Conservation (phyloP, 192 early-diverging fungal genomes). For the Chytriomyces sp. region DNA sequence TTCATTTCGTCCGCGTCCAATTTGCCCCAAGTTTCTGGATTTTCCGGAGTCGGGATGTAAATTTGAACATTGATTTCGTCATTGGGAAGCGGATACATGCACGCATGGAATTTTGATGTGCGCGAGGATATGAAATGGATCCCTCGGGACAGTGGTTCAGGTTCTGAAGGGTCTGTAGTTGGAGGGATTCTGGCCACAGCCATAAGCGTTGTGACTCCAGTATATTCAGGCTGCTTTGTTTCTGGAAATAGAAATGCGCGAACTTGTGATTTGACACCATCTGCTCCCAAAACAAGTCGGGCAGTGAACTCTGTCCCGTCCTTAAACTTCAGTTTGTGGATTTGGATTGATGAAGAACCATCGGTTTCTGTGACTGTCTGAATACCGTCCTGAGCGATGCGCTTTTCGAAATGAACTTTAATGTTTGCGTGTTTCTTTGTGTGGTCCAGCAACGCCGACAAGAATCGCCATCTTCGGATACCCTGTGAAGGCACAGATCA, state of each 20-base stretch:
- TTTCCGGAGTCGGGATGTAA: slow-evolving; percentile 47
- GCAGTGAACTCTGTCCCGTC: slow-evolving; percentile 15
- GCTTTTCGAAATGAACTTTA: slow-evolving; percentile 30
- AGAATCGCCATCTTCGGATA: slow-evolving; percentile 47
- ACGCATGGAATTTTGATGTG: slow-evolving; percentile 50
- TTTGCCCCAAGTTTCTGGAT: slow-evolving; percentile 50
- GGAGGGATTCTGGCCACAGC: slow-evolving; percentile 46
- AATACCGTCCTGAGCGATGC: slow-evolving; percentile 4
- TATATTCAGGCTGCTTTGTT: neutral
- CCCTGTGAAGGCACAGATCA: too few species aligned
- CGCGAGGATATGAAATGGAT: slow-evolving; percentile 51
- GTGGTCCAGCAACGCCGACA: slow-evolving; percentile 32
- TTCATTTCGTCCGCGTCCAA: slow-evolving; percentile 41
- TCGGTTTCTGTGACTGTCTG: neutral
- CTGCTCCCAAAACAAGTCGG: slow-evolving; percentile 49
- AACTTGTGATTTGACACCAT: slow-evolving; percentile 50
- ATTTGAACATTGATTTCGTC: slow-evolving; percentile 55
- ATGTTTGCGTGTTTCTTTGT: slow-evolving; percentile 27
- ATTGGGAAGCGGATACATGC: slow-evolving; percentile 44
- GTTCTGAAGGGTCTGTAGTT: too few species aligned
- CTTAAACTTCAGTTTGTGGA: slow-evolving; percentile 12
- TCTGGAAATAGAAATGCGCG: slow-evolving; percentile 39
- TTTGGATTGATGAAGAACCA: slow-evolving; percentile 11
- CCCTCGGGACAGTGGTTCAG: slow-evolving; percentile 14
- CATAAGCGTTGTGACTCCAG: slow-evolving; percentile 54